A percentile compares a stretch with the other conserved stretches of the same genome.
Evolutionary conservation across 208 protist species (phyloP).

Genomic region (Wallacemonas sp.): DNA sequence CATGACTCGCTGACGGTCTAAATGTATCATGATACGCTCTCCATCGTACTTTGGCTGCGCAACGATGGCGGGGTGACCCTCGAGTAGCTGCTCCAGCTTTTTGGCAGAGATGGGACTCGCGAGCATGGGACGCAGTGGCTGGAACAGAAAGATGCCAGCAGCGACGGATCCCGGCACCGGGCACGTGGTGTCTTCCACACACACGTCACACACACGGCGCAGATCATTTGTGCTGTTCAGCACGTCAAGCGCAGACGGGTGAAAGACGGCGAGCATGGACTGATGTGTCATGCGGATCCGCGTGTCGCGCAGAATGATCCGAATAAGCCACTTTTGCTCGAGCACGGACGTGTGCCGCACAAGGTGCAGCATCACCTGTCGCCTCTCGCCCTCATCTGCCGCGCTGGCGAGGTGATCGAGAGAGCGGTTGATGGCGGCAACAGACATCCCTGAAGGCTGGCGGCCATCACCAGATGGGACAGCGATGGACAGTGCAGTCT

Average conservation of each 20-base stretch:
- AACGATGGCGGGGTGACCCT: conserved; percentile 15
- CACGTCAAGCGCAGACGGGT: conserved; percentile 46
- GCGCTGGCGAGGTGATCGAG: conserved; percentile 27
- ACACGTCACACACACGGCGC: conserved; percentile 42
- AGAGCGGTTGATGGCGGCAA: conserved; percentile 36
- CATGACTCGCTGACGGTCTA: conserved; percentile 21
- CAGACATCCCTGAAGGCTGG: conserved; percentile 14
- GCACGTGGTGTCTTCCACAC: conserved; percentile 29
- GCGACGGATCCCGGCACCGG: conserved; percentile 14
- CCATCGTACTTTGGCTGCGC: conserved; percentile 80
- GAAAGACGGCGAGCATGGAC: conserved; percentile 51
- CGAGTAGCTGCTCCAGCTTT: conserved; percentile 41
- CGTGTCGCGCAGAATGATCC: conserved; percentile 72
- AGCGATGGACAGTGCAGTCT: neutral
- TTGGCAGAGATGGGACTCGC: conserved; percentile 27
- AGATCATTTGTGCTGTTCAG: conserved; percentile 50
- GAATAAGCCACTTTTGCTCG: conserved; percentile 71
- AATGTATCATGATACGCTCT: conserved; percentile 62
- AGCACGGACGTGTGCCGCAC: conserved; percentile 32
- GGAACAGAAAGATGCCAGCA: conserved; percentile 41
- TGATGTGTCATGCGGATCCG: conserved; percentile 37
- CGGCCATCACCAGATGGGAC: no score
- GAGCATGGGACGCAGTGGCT: conserved; percentile 60
- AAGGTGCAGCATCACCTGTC: conserved; percentile 23
- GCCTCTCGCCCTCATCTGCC: conserved; percentile 17